Conservation (phyloP, 805 yeast species). For the Starmerella davenportii region DNA sequence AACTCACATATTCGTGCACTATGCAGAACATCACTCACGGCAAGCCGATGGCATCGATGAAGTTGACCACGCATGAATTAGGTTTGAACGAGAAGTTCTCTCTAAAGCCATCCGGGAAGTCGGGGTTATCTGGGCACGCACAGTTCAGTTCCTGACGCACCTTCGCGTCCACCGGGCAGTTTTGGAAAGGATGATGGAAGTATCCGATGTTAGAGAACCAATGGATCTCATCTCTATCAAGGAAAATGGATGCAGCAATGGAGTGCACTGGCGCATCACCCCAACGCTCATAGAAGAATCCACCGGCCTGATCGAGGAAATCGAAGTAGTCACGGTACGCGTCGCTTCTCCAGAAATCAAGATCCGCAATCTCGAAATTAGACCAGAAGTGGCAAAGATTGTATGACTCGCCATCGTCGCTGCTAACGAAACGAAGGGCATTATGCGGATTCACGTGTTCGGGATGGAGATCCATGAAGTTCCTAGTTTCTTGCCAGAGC, state of each 20-base stretch:
- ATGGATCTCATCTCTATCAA: conserved; percentile 53
- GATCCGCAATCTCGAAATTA: conserved; percentile 65
- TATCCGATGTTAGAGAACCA: conserved; percentile 69
- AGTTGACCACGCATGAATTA: not conserved
- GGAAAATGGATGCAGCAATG: conserved; percentile 63
- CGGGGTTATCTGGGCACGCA: conserved; percentile 25
- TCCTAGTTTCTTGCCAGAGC: conserved; percentile 40
- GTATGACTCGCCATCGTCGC: conserved; percentile 49
- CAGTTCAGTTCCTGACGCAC: conserved; percentile 33
- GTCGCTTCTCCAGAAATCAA: conserved; percentile 56
- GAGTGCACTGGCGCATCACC: conserved; percentile 89
- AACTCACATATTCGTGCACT: too few species aligned
- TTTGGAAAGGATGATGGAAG: conserved; percentile 43
- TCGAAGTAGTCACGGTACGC: conserved; percentile 59
- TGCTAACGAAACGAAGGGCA: conserved; percentile 50
- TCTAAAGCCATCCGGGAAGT: not conserved
- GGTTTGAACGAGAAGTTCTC: not conserved
- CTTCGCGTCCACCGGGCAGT: conserved; percentile 52
- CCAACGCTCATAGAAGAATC: conserved; percentile 91
- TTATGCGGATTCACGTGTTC: conserved; percentile 38
- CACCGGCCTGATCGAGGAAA: conserved; percentile 60
- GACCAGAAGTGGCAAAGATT: conserved; percentile 82
- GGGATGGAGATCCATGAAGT: conserved; percentile 30
- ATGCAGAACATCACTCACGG: too few species aligned
- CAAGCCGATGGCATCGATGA: not conserved